Percentiles rank a stretch among this genome's conserved stretches.
Conservation (phyloP, 441 rosid species). For the Pelargonium myrrhifolium region DNA sequence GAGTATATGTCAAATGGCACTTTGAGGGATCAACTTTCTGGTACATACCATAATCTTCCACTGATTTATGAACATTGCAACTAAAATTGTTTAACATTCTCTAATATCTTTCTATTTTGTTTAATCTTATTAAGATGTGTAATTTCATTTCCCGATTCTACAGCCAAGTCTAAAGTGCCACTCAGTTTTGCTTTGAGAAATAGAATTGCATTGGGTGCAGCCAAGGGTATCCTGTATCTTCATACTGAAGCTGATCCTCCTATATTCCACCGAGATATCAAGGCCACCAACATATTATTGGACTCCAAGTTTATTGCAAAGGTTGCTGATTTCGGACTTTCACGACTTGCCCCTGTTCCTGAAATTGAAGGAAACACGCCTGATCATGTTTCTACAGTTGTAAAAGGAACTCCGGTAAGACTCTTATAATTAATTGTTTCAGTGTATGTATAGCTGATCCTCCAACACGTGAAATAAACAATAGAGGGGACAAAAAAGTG, state of each 20-base stretch:
- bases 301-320: conserved; percentile 67
- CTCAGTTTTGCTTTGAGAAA: conserved; percentile 60
- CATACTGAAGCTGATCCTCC: conserved; percentile 98
- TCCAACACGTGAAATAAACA: too few species aligned
- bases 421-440: background rate
- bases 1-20: conserved; percentile 91
- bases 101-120: background rate
- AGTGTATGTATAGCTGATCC: background rate
- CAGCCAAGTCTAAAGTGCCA: conserved; percentile 53
- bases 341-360: conserved; percentile 88
- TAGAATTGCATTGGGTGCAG: conserved; percentile 66
- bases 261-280: conserved; percentile 87
- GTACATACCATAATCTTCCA: conserved; percentile 28
- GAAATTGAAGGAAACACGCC: conserved; percentile 64
- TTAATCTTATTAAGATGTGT: background rate
- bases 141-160: background rate
- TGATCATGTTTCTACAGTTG: conserved; percentile 87
- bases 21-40: conserved; percentile 76
- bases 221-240: conserved; percentile 82
- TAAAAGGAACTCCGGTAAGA: conserved; percentile 91
- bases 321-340: conserved; percentile 97
- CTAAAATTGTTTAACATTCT: background rate
- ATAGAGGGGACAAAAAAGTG: background rate
- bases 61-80: background rate
- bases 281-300: conserved; percentile 86